Evolutionary conservation across 768 basidiomycete species (phyloP), one percentile per base, ranked within the genome.

Genomic region (Psilocybe sp.): DNA sequence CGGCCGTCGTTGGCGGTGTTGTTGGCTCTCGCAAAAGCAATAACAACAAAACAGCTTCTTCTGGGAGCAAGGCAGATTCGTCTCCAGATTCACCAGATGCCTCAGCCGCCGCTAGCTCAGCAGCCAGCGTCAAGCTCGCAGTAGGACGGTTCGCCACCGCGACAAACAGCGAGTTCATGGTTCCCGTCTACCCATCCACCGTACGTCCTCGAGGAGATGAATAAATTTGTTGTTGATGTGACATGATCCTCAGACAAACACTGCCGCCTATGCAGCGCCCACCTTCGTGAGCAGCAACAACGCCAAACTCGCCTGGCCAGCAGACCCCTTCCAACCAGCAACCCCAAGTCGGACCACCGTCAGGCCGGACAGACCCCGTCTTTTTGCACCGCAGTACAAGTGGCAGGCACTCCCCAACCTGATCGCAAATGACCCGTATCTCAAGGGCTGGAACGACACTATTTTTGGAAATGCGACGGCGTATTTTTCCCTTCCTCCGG

Each of bases 351-450:
- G 78, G n/a, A 82, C 84, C 35, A 67, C 65, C 44, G 73, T 85
- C 32, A 86, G 92, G 40, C 58, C 84, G 8, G 86, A 91, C 61
- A 88, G 95, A 53, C 97, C 97, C 19, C 88, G 91, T 39, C 78
- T 99, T 43, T 86, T 97, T 58, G 97, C 96, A 14, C 93, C 96
- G 18, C 59, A 77, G 9, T 94, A 93, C 78, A 94, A 92, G 69
- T 98, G 97, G 96, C 67, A 76, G 13, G 89, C 83, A 11, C 81
- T 99, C 19, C 82, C 87, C 4, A 62, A 64, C 18, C 76, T 97
- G 58, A 96, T 98, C 61, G 68, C 76, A 47, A 79, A 73, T 46
- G 92, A 98, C 64, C 82, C 90, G 3, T 98, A 99, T 71, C 77
- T 98, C 60, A 72, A 78, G 50, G 75, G 69, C 51, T 98, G 96